Base-by-base conservation (phyloP, 148 eudicot species). In the Vaccinium myrtillus region DNA sequence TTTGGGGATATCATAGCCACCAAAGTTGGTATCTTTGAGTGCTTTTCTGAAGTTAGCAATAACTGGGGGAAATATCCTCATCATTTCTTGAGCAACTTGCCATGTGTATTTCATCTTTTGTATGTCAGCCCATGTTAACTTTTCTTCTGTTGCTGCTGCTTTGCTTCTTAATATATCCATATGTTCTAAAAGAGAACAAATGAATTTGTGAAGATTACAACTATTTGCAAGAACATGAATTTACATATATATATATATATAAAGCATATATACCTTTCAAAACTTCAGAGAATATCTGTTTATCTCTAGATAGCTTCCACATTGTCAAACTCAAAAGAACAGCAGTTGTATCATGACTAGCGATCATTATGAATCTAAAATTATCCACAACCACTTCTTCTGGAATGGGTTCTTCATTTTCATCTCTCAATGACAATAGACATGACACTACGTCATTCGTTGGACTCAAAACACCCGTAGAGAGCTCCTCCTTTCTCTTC, bases 91-190 rank as follows among this genome's bases (percentile, higher is more conserved):
- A 15, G 53, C 69, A 48, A 83, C 84, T 55, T 78, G 75, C 84
- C 84, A 83, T 83, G 84, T 83, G 27, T 83, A 83, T 50, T 83
- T 83, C 84, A 83, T 83, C 48, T 5, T 74, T 74, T 74, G 84
- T 56, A 83, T 39, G 0, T 74, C 84, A 32, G 19, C 55, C 85
- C 85, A 83, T 43, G 67, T 59, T 13, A 83, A 7, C 51, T 30
- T 75, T 55, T 46, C 73, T 83, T 8, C 76, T 10, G 27, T 71
- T 83, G 11, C 71, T 2, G 19, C 85, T 79, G 36, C 56, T n/a
- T 19, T 69, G 8, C 5, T 75, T 58, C 61, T 79, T 9, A 75
- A 39, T 83, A 75, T 75, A 53, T 12, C 9, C 39, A 13, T 27
- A 5, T 15, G 53, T n/a, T 8, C 48, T 32, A n/a, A 79, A 9